Base-by-base conservation (phyloP, 2,329 filamentous ascomycete species). In the Lizonia empirigonia region DNA sequence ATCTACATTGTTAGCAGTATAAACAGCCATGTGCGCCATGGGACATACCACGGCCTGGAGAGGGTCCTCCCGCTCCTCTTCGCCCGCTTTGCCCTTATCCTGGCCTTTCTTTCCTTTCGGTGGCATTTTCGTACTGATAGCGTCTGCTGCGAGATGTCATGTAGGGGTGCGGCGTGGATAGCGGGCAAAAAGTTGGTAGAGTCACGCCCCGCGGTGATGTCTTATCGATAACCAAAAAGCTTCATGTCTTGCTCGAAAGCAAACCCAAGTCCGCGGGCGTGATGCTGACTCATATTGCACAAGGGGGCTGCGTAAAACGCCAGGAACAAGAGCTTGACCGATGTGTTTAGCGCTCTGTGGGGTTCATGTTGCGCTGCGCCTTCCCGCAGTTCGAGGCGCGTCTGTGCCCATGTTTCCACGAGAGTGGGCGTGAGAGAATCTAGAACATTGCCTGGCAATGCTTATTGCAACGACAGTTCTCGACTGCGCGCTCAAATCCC, bases 61-160 rank as follows among this genome's bases (percentile, higher is more conserved):
- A 13, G 82, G 80, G 57, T 86, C 82, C 59, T 85, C 83, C 51
- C 81, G 78, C 68, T 84, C 80, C 55, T 85, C 84, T 32, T 85
- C 79, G 26, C 73, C 73, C 34, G 55, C 50, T 48, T 77, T 77
- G 44, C 63, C 53, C 56, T 71, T 71, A 22, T 70, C 64, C 44
- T 76, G 67, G 42, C 68, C 72, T 59, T 78, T 80, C 53, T 77
- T 76, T 37, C 68, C 69, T 62, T 80, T 81, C 2, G 78, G 78
- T 27, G 78, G 70, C 79, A 81, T 81, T 7, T 44, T 63, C 50
- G 39, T 15, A 20, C 29, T 30, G 37, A 10, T 41, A 32, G 50
- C 29, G 15, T 37, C 19, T 38, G 5, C 10, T n/a, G 33, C 29
- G 42, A 33, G 23, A 10, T 19, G 9, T 22, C 10, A 30, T 32